Percentiles rank a stretch among this genome's conserved stretches.
These are phyloP conservation scores for Pichia insulana DNA, from an alignment of 805 yeast genomes.

Conservation along the genomic window DNA sequence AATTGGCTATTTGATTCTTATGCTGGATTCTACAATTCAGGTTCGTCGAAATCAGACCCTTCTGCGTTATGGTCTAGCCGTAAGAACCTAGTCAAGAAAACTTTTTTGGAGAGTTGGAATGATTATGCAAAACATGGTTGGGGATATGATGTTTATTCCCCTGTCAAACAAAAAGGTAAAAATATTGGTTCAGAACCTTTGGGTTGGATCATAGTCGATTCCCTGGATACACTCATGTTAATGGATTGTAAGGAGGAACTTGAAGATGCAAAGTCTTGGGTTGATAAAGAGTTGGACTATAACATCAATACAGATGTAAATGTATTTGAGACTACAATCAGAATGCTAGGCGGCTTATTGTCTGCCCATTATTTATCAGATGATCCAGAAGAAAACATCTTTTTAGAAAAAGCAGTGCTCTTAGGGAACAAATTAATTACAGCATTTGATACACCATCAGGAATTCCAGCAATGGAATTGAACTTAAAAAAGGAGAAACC, in stretches of 20 bases:
- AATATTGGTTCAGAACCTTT: constrained; percentile 77
- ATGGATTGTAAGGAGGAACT: constrained; percentile 66
- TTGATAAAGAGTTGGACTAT: constrained; percentile 57
- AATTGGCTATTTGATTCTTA: constrained; percentile 3
- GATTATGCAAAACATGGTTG: constrained; percentile 70
- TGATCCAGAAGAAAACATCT: constrained; percentile 43
- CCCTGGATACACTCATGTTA: constrained; percentile 70
- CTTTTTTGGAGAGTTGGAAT: constrained; percentile 68
- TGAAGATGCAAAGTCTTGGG: constrained; percentile 63
- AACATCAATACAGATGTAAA: constrained; percentile 68
- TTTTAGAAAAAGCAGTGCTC: constrained; percentile 68
- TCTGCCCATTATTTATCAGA: constrained; percentile 68
- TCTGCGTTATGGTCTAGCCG: constrained; percentile 36
- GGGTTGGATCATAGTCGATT: constrained; percentile 91
- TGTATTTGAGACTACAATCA: constrained; percentile 87
- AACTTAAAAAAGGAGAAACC: constrained; percentile 52
- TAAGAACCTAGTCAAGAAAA: constrained; percentile 52
- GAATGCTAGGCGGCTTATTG: constrained; percentile 89
- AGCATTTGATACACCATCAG: constrained; percentile 57
- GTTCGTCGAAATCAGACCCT: constrained; percentile 3
- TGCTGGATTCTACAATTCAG: background rate
- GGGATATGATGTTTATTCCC: constrained; percentile 76
- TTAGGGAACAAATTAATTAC: constrained; percentile 67
- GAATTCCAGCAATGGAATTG: constrained; percentile 73
- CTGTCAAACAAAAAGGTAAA: constrained; percentile 50